These are phyloP conservation scores for Colletotrichum sansevieriae DNA, from an alignment of 2,329 filamentous ascomycete species.

Conservation along the genomic window DNA sequence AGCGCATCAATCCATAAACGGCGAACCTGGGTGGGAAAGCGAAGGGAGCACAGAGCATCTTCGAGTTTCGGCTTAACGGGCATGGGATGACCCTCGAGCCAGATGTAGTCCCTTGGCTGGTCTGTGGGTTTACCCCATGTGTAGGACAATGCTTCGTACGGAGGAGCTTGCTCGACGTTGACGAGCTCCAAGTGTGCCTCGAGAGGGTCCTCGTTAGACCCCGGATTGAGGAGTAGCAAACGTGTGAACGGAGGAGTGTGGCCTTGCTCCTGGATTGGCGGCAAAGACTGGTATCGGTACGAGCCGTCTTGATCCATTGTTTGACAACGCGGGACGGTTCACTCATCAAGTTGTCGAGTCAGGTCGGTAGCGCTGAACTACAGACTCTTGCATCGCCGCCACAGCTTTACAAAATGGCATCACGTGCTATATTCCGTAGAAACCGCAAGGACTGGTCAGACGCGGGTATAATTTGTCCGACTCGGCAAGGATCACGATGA, in stretches of 20 bases:
- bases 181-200: conserved; percentile 33
- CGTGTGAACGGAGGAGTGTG: conserved; percentile 38
- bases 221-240: conserved; percentile 33
- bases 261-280: conserved; percentile 19
- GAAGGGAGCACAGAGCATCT: conserved; percentile 28
- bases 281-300: conserved; percentile 38
- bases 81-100: conserved; percentile 24
- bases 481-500: conserved; percentile 16
- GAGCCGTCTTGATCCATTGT: conserved; percentile 11
- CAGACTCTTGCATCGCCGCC: too few species aligned
- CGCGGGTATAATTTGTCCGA: conserved; percentile 20
- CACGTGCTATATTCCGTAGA: conserved; percentile 11
- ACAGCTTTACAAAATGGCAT: not conserved
- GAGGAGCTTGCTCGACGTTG: conserved; percentile 32
- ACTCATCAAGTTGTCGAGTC: not conserved
- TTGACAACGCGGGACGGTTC: too few species aligned
- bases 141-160: conserved; percentile 42
- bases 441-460: not conserved
- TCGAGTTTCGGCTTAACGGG: conserved; percentile 36
- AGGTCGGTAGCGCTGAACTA: too few species aligned
- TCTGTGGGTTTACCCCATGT: conserved; percentile 38
- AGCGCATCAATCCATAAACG: conserved; percentile 46
- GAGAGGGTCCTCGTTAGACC: conserved; percentile 37
- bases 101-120: conserved; percentile 35
- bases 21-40: conserved; percentile 20